Conservation (phyloP, 2,329 filamentous ascomycete genomes). For the Colletotrichum noveboracense region DNA sequence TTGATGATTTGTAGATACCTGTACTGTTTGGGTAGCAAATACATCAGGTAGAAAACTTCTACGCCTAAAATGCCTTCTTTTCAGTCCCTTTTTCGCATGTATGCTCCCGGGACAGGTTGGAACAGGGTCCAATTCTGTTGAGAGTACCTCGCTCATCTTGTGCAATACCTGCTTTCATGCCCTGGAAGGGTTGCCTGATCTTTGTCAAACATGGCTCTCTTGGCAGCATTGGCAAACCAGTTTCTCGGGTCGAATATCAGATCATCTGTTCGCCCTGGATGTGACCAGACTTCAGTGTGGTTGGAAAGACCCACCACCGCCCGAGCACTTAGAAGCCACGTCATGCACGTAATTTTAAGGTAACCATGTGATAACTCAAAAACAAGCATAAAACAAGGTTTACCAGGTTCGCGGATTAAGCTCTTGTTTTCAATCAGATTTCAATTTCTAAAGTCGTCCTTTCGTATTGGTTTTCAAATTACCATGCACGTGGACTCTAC, state of each 20-base stretch:
- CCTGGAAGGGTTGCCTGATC: background rate
- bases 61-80: background rate
- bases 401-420: background rate
- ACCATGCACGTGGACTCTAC: background rate
- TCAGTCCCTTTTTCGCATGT: background rate
- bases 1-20: slow-evolving; percentile 24
- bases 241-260: background rate
- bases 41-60: background rate
- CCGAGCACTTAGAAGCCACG: background rate
- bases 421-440: background rate
- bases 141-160: background rate
- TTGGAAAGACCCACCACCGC: background rate
- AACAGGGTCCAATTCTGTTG: background rate
- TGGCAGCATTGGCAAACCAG: background rate
- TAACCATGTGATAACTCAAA: background rate
- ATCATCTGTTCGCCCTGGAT: background rate
- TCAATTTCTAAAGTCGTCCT: background rate
- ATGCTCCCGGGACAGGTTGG: background rate
- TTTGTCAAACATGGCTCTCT: background rate
- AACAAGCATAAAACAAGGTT: background rate
- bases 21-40: background rate
- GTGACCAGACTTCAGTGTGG: background rate
- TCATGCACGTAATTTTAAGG: background rate
- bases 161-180: background rate
- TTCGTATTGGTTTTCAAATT: background rate